A percentile compares a stretch with the other conserved stretches of the same genome.
These are phyloP conservation scores for Pythium diclinum DNA, from an alignment of 352 stramenopile genomes.

Conservation along the genomic window DNA sequence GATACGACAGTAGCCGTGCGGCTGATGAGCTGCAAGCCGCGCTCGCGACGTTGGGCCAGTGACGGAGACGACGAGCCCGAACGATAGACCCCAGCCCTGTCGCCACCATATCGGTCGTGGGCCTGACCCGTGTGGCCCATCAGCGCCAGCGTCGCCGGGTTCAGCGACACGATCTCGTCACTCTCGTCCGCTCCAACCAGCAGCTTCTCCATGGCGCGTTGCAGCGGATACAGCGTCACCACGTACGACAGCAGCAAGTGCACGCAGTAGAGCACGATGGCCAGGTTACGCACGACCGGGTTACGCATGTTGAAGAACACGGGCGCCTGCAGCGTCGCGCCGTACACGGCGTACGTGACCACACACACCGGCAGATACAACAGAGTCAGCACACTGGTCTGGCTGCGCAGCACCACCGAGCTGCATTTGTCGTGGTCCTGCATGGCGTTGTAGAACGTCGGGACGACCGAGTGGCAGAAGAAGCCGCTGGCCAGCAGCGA, in stretches of 20 bases:
- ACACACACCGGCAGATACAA: constrained; percentile 76
- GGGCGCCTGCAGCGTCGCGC: constrained; percentile 63
- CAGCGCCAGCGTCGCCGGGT: constrained; percentile 13
- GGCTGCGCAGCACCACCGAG: constrained; percentile 45
- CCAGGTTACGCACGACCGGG: constrained; percentile 59
- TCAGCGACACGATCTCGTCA: constrained; percentile 9
- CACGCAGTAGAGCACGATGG: constrained; percentile 73
- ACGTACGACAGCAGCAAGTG: constrained; percentile 73
- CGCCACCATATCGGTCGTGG: neutral
- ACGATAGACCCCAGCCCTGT: neutral
- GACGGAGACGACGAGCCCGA: neutral
- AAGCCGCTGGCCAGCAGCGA: constrained; percentile 60
- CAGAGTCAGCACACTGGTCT: constrained; percentile 43
- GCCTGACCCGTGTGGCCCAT: neutral
- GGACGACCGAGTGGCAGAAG: constrained; percentile 67
- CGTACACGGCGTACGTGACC: constrained; percentile 76
- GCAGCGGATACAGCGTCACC: constrained; percentile 62
- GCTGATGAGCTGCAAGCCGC: constrained; percentile 41
- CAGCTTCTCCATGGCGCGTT: constrained; percentile 59
- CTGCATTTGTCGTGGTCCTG: constrained; percentile 50
- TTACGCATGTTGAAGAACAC: constrained; percentile 87
- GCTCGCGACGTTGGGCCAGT: constrained; percentile 10
- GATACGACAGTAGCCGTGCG: constrained; percentile 47
- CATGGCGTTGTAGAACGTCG: constrained; percentile 80
- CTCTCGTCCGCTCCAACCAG: constrained; percentile 31